A percentile compares a stretch with the other conserved stretches of the same genome.
These are phyloP conservation scores for Aspergillus viridinutans DNA, from an alignment of 2,329 filamentous ascomycete genomes.

Conservation along the genomic window DNA sequence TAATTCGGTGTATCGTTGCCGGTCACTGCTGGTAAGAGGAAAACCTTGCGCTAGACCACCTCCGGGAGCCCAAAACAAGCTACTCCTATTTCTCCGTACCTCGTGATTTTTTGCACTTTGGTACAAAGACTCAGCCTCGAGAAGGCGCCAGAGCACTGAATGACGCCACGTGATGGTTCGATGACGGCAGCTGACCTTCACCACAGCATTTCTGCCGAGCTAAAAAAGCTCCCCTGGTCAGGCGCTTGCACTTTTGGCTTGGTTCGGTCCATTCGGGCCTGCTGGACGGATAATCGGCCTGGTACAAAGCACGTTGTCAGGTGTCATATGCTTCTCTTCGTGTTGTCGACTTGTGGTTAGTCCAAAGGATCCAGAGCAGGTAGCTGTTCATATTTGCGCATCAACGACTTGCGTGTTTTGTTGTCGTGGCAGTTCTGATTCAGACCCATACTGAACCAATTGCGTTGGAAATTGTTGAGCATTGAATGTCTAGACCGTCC, in stretches of 20 bases:
- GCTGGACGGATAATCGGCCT: background rate
- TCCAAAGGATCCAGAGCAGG: background rate
- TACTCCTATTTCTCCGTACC: background rate
- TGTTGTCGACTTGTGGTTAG: background rate
- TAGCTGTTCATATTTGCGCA: background rate
- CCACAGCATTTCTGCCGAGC: background rate
- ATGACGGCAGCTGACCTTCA: slow-evolving; percentile 23
- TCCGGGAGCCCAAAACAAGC: background rate
- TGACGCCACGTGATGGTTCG: slow-evolving; percentile 28
- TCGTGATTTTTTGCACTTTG: background rate
- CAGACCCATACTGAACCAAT: no score
- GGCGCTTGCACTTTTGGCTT: background rate
- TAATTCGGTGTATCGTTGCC: slow-evolving; percentile 11
- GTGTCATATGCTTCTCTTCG: background rate
- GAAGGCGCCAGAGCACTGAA: slow-evolving; percentile 8
- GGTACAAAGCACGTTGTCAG: background rate
- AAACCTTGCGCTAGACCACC: slow-evolving; percentile 12
- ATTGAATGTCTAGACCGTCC: background rate
- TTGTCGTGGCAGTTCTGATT: background rate
- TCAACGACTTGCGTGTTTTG: background rate
- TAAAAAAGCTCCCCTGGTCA: slow-evolving; percentile 7
- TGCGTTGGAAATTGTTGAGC: no score
- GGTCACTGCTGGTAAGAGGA: slow-evolving; percentile 15
- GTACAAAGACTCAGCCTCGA: background rate
- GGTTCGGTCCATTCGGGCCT: background rate